Conservation (phyloP, 805 yeast genomes). For the Starmerella apis region DNA sequence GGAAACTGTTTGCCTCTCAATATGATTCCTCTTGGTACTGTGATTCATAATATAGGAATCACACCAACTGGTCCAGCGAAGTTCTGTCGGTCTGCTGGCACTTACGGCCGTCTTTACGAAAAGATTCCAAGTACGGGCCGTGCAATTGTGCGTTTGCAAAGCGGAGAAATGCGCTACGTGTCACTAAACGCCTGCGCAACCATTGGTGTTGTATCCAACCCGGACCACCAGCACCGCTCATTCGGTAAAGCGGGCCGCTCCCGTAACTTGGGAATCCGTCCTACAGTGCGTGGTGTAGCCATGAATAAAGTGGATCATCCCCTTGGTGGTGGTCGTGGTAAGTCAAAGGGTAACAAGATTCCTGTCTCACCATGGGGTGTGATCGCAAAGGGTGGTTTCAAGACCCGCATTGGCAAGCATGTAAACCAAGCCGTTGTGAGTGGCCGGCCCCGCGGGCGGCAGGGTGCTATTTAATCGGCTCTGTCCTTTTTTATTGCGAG, state of each 20-base stretch:
- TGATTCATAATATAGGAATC: slow-evolving; percentile 78
- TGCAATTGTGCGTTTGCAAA: slow-evolving; percentile 72
- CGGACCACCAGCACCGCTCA: slow-evolving; percentile 78
- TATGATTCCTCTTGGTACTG: slow-evolving; percentile 91
- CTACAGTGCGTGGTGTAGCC: slow-evolving; percentile 94
- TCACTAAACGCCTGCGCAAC: slow-evolving; percentile 84
- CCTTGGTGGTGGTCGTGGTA: slow-evolving; percentile 99
- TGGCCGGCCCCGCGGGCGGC: slow-evolving; percentile 77
- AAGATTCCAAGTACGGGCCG: slow-evolving; percentile 58
- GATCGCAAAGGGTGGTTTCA: slow-evolving; percentile 79
- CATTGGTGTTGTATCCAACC: slow-evolving; percentile 82
- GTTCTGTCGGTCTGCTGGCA: slow-evolving; percentile 88
- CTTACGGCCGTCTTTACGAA: slow-evolving; percentile 78
- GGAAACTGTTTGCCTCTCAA: slow-evolving; percentile 90
- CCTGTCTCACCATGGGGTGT: slow-evolving; percentile 97
- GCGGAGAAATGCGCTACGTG: slow-evolving; percentile 91
- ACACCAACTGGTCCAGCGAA: slow-evolving; percentile 69
- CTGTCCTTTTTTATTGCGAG: no score
- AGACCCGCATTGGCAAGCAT: slow-evolving; percentile 85
- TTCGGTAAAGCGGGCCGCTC: slow-evolving; percentile 96
- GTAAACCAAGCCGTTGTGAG: slow-evolving; percentile 74
- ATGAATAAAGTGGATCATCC: slow-evolving; percentile 98
- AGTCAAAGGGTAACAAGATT: slow-evolving; percentile 87
- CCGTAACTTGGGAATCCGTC: slow-evolving; percentile 86
- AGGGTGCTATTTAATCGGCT: slow-evolving; percentile 24